These are phyloP conservation scores for Fusarium nurragi DNA, from an alignment of 2,329 filamentous ascomycete species.

Conservation along the genomic window DNA sequence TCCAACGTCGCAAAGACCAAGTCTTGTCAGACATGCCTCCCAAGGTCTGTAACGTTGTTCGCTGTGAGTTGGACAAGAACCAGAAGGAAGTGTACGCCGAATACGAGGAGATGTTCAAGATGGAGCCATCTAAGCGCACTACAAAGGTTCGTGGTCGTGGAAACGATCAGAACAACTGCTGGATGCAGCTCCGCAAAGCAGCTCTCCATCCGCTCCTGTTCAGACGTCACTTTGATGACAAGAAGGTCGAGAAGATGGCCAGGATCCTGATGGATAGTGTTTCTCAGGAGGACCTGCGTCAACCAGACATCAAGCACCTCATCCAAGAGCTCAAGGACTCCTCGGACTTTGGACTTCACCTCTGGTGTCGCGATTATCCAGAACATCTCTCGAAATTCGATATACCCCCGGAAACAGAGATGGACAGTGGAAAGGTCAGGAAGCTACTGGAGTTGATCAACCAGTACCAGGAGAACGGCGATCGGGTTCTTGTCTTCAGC, in stretches of 20 bases:
- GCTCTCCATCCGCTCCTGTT: conserved; percentile 92
- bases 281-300: conserved; percentile 62
- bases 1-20: conserved; percentile 92
- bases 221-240: conserved; percentile 80
- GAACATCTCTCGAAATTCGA: conserved; percentile 63
- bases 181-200: conserved; percentile 92
- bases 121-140: conserved; percentile 64
- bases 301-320: conserved; percentile 62
- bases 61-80: conserved; percentile 78
- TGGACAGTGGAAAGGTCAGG: conserved; percentile 82
- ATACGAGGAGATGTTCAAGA: conserved; percentile 70
- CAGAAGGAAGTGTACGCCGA: conserved; percentile 79
- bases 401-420: conserved; percentile 62
- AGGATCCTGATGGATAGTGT: conserved; percentile 78
- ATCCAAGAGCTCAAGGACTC: conserved; percentile 65
- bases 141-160: conserved; percentile 59
- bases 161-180: conserved; percentile 72
- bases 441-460: conserved; percentile 79
- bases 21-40: conserved; percentile 84
- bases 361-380: conserved; percentile 70
- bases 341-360: conserved; percentile 72
- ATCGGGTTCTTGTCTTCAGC: conserved; percentile 89
- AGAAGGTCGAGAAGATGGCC: conserved; percentile 79
- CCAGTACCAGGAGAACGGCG: conserved; percentile 79
- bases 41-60: conserved; percentile 81